Base-by-base conservation (phyloP, 768 basidiomycete species). In the Termitomyces sp. region DNA sequence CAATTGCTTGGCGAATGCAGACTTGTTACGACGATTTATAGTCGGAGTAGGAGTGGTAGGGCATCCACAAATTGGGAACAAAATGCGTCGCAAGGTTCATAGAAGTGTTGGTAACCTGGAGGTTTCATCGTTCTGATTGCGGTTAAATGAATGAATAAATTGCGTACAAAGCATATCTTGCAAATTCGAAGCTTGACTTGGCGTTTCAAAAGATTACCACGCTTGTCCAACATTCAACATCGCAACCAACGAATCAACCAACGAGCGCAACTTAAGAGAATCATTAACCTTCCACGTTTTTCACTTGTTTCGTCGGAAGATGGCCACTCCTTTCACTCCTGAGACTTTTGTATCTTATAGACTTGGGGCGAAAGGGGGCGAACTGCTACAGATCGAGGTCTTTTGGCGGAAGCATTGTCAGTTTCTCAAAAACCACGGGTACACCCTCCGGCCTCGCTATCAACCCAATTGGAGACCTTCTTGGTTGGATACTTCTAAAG, bases 401-500 rank as follows among this genome's bases (percentile, higher is more conserved):
- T 51, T 41, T 30, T 51, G 38, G 50, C 26, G 50, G 28, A 51
- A 41, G 22, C 50, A 51, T 32, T 51, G 50, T 21, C 24, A 49
- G n/a, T 53, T 49, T 17, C 46, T 57, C 42, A 37, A 49, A 37
- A 21, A 44, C 41, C 57, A 38, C 15, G 57, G 57, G 2, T 54
- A 54, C 38, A 54, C 52, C 19, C 49, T 56, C 21, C 37, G 55
- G 10, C 45, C 50, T 17, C 55, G 55, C 12, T 56, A 56, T 44
- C 55, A 41, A 15, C 55, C 55, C 0, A 40, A 45, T 11, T 58
- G 57, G 57, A 34, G 40, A 11, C 45, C 46, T 38, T 53, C 52
- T 44, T 49, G 57, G 57, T 24, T 43, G n/a, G 37, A 54, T 21
- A 45, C 35, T 17, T 51, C 53, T 14, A 51, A 58, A 45, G 2